Evolutionary conservation across 495 filamentous ascomycete species (phyloP).

Genomic region (Xylaria flabelliformis): DNA sequence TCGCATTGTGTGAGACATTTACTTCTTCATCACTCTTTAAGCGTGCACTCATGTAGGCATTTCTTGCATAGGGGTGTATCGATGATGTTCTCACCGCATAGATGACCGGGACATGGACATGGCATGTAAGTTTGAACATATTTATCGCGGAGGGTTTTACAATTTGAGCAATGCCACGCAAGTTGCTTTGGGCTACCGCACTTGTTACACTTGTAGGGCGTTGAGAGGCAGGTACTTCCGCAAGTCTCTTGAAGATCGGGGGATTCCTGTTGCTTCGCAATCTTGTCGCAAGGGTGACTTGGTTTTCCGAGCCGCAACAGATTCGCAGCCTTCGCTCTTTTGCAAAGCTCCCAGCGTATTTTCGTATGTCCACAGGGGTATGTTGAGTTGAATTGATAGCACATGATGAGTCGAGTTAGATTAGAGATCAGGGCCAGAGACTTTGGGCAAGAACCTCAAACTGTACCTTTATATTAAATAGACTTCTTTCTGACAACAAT

Average conservation of each 20-base stretch:
- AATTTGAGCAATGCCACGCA: conserved; percentile 5
- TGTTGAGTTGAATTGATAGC: not conserved
- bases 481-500: not conserved
- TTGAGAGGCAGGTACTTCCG: not conserved
- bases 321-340: conserved; percentile 3
- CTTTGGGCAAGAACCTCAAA: too few species aligned
- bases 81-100: not conserved
- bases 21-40: not conserved
- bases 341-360: conserved; percentile 2
- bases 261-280: not conserved
- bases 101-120: conserved; percentile 3
- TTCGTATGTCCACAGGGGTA: conserved; percentile 18
- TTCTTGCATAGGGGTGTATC: not conserved
- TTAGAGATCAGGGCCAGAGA: not conserved
- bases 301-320: not conserved
- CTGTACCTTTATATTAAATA: not conserved
- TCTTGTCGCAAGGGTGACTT: not conserved
- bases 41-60: conserved; percentile 3
- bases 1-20: not conserved
- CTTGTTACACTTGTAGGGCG: conserved; percentile 21
- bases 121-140: not conserved
- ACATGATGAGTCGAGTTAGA: conserved; percentile 12
- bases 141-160: not conserved
- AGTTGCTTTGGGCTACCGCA: conserved; percentile 16
- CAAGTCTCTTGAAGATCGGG: conserved; percentile 1